Evolutionary conservation across 73 alveolate species (phyloP), one percentile per base, ranked within the genome.

Genomic region (Symbiodinium natans): DNA sequence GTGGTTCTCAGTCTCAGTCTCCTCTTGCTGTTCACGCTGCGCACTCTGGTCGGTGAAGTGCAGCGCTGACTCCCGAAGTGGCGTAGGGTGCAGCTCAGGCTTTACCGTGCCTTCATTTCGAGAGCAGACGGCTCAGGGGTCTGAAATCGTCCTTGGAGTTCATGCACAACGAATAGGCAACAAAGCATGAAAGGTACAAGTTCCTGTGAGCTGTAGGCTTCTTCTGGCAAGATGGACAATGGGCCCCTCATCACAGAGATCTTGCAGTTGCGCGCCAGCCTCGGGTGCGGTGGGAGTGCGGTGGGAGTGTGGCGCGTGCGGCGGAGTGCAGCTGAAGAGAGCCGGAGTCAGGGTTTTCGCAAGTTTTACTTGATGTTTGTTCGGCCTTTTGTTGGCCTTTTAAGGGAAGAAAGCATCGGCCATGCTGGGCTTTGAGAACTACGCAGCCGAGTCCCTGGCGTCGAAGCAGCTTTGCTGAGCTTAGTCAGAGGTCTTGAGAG

Each of bases 351-450:
- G n/a, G n/a, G n/a, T n/a, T n/a, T n/a, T n/a, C n/a, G n/a, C n/a
- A n/a, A n/a, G n/a, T n/a, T n/a, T n/a, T n/a, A n/a, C n/a, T n/a
- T n/a, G n/a, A n/a, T n/a, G n/a, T n/a, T n/a, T n/a, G n/a, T n/a
- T n/a, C n/a, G n/a, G n/a, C n/a, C n/a, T n/a, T n/a, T n/a, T n/a
- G n/a, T n/a, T n/a, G n/a, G n/a, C n/a, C 59, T 46, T 6, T 6
- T 17, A 25, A 63, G 80, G 80, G 80, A 63, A 63, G 80, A 63
- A 63, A 63, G 80, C 80, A 31, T 63, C 80, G 36, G 80, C 80
- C 80, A 63, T 63, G 80, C 80, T 63, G 38, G 80, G 80, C 80
- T 63, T 63, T 36, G 80, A 63, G 80, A 63, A 63, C 13, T 63
- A 63, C 80, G 80, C 80, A 23, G 29, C 80, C 80, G 80, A 63